Conservation (phyloP, 2,329 filamentous ascomycete genomes). For the Aspergillus ustus region DNA sequence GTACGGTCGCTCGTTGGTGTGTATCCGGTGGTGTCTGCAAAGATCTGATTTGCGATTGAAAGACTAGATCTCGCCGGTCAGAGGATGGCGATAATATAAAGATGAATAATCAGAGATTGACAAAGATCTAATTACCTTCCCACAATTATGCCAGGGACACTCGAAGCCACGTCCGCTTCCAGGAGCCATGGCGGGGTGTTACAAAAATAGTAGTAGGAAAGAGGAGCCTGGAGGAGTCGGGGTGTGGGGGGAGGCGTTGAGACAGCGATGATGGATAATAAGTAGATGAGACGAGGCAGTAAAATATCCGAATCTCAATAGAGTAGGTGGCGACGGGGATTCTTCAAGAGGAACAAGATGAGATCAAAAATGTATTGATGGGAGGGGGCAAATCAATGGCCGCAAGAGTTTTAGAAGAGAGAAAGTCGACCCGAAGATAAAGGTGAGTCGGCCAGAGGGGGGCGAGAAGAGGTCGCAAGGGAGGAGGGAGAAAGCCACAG, state of each 20-base stretch:
- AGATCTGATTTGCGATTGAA: conserved; percentile 56
- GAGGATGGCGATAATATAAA: not conserved
- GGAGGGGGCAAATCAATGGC: conserved; percentile 4
- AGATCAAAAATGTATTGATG: not conserved
- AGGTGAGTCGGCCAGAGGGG: conserved; percentile 15
- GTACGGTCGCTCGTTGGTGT: conserved; percentile 55
- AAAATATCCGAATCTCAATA: not conserved
- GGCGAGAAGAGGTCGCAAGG: conserved; percentile 3
- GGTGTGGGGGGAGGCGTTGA: conserved; percentile 10
- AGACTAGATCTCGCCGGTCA: conserved; percentile 35
- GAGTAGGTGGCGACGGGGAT: not conserved
- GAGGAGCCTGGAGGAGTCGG: not conserved
- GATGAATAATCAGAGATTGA: not conserved
- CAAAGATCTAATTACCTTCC: conserved; percentile 41
- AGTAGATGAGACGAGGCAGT: not conserved
- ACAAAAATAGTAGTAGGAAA: not conserved
- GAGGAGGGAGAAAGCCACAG: conserved; percentile 20
- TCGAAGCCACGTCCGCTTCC: conserved; percentile 49
- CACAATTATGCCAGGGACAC: conserved; percentile 49
- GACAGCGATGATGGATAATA: not conserved
- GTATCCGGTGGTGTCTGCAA: conserved; percentile 52
- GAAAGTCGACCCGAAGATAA: conserved; percentile 20
- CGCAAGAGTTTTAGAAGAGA: conserved; percentile 3
- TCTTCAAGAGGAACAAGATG: not conserved
- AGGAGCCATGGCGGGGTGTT: conserved; percentile 41